Conservation (phyloP, 2,329 filamentous ascomycete species). For the Epicoccum nigrum region DNA sequence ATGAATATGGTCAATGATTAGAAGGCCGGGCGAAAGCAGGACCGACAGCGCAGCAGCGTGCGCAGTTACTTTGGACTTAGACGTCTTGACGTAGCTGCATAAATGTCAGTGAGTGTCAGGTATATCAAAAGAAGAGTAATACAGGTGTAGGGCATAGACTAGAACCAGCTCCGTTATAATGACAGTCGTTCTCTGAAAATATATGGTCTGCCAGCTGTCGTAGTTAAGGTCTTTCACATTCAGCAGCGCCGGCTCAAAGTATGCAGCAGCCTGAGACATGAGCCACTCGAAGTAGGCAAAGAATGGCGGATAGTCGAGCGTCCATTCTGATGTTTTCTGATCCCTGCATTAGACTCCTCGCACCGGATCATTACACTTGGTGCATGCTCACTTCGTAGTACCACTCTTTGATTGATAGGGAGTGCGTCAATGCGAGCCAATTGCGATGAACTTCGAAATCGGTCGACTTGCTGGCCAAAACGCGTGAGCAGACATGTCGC, state of each 20-base stretch:
- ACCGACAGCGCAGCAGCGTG: conserved; percentile 89
- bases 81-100: conserved; percentile 74
- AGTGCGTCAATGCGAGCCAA: conserved; percentile 96
- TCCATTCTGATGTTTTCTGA: conserved; percentile 96
- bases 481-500: conserved; percentile 30
- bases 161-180: conserved; percentile 84
- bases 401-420: conserved; percentile 85
- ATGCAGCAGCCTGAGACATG: conserved; percentile 78
- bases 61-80: conserved; percentile 74
- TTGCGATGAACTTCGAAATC: conserved; percentile 99
- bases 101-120: conserved; percentile 14
- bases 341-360: conserved; percentile 19
- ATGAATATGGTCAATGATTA: conserved; percentile 98
- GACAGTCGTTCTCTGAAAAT: conserved; percentile 90
- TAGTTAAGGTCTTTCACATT: conserved; percentile 80
- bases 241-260: conserved; percentile 82
- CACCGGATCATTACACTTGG: background rate
- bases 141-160: conserved; percentile 81
- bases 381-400: conserved; percentile 74
- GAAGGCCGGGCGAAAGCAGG: conserved; percentile 85
- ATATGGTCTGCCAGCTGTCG: conserved; percentile 90
- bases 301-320: conserved; percentile 96
- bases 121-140: conserved; percentile 21
- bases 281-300: conserved; percentile 97
- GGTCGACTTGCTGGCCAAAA: conserved; percentile 80